Evolutionary conservation across 1,139 yeast genomes (phyloP), one percentile per base, ranked within the genome.

Genomic region (Taphrina deformans): DNA sequence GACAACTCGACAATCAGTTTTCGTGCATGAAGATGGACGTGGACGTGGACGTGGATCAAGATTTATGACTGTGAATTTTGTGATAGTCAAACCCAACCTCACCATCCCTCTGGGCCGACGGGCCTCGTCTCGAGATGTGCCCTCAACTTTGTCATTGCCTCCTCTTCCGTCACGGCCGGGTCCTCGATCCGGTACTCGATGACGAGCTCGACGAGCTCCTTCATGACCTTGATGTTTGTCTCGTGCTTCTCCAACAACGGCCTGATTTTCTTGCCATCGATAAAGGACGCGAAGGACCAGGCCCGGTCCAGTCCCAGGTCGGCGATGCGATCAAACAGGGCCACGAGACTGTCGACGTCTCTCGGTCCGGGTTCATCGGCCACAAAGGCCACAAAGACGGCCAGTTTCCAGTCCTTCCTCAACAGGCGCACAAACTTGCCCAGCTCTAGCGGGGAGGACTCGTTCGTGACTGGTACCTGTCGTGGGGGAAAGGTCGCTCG

Each of bases 151-250:
- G 27, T 24, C 55, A 59, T 10, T 3, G 55, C 46, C 14, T 59
- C 21, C 31, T 35, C 50, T 46, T 59, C 63, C 14, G 56, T 38
- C 14, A 59, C 38, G 40, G 23, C 35, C 7, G 16, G 26, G 9
- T 50, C 51, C 55, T 59, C 56, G 21, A 59, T 59, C 26, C 40
- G 9, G 21, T 59, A 48, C 21, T 38, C 50, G 9, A 59, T 45
- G 16, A 52, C 50, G 24, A 59, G 40, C 44, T 59, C 63, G 35
- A 52, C 35, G 21, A 59, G 38, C 9, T 38, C 56, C 41, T 52
- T 59, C 63, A 59, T 59, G 41, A 59, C 50, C 56, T 59, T 59
- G 56, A 59, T 50, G 40, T 59, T 21, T 14, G 26, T 27, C 18
- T 27, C 38, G 41, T 24, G 29, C 10, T 51, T 23, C 18, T n/a